Evolutionary conservation across 176 grass and related monocot genomes (phyloP), one percentile per base, ranked within the genome.

Genomic region (Oryza glaberrima): DNA sequence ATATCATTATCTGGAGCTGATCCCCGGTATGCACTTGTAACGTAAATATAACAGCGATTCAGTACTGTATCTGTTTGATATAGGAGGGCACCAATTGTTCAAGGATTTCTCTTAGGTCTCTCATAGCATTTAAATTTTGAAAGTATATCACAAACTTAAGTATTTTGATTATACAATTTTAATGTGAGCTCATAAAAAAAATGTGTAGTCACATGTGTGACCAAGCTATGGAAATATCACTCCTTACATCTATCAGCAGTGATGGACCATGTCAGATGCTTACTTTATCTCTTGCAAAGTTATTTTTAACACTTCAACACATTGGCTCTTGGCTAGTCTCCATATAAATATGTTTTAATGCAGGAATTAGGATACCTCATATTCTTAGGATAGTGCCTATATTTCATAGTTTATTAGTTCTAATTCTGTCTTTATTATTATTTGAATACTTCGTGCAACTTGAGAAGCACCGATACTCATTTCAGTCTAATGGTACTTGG

Each of bases 1-100:
- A 75, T 98, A 76, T 90, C 93, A 81, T 77, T 98, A 65, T 98
- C 96, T 28, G 91, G 93, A 45, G 73, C 88, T 56, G 93, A 98
- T 84, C 96, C 96, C 14, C 81, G 93, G 96, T 98, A 90, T 72
- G 80, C 17, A 70, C 74, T 70, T 63, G 63, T 44, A 73, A 52
- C 49, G 17, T 75, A 35, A 77, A 48, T 74, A 16, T 61, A 78
- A 20, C 25, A 47, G 34, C 10, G n/a, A 11, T 67, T 74, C 2
- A 38, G 8, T 49, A 48, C 41, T 70, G 11, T 78, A 28, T 47
- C 10, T 69, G 0, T 70, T 19, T 30, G 6, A 20, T 61, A 35
- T 12, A 72, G 41, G 80, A 63, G n/a, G 60, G 2, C 7, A 3
- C 20, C 20, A 9, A 38, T 5, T 15, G 22, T 72, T 61, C 15